Evolutionary conservation across 75 land plant genomes (phyloP), one percentile per base, ranked within the genome.

Genomic region (Chamaecyparis obtusa): DNA sequence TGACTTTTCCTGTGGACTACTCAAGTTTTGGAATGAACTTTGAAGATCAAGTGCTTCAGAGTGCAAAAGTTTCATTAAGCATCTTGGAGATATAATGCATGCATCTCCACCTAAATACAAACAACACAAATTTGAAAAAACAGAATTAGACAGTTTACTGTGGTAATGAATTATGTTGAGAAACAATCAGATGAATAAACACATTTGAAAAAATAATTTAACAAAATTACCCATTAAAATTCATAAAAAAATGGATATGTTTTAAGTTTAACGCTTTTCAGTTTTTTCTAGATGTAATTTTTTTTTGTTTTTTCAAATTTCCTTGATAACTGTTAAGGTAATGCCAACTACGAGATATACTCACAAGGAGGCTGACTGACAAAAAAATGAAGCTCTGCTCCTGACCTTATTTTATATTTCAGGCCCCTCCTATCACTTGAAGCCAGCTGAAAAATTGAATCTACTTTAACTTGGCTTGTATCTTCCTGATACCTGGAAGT

Each of bases 281-380:
- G 41, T 1, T 39, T 44, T 44, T 44, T 4, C 76, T 74, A 74
- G 36, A 30, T 74, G 36, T 74, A 74, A 32, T 11, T 33, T 74
- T 33, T 33, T 33, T 74, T 32, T 74, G 16, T 74, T 33, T 32
- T 71, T 71, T 74, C 36, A 36, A 24, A 64, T 64, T 64, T 64
- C 69, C 27, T 11, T 74, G 76, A 74, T 74, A 74, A 71, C n/a
- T 71, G 33, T 9, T 32, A 71, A 21, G 32, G 74, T 71, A 71
- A 71, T 71, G 74, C 30, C 9, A 27, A 71, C 75, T 74, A 36
- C 13, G 33, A 19, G 30, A 43, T 37, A 64, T 86, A 85, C 91
- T 87, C 91, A 98, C 99, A 98, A 86, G 99, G 99, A 44, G 92
- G 85, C 86, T 98, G 99, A 56, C 94, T 95, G 87, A 96, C 88